Evolutionary conservation across 1,284 basidiomycete genomes (phyloP), one percentile per base, ranked within the genome.

Genomic region (Volvariella surrecta): DNA sequence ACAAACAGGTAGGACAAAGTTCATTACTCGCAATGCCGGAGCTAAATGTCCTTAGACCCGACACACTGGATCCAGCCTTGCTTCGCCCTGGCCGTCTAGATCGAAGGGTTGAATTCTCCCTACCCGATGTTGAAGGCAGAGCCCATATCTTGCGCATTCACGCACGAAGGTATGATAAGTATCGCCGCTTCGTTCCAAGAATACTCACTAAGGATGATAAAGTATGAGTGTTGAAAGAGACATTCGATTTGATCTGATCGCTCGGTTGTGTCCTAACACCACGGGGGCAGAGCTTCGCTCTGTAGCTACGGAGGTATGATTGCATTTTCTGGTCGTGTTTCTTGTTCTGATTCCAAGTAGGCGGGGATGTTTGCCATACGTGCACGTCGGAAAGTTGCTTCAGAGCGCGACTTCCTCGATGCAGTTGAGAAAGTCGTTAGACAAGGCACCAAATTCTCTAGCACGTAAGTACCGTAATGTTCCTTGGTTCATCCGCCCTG

Each of bases 311-410:
- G 96, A 98, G 74, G 86, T 85, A 55, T 35, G 68, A 59, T 3
- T 40, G 9, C 39, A n/a, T 41, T 10, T n/a, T 47, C 37, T n/a
- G 10, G 32, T 44, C 22, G 16, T 39, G 39, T 3, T 35, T 20
- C 39, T 37, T n/a, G 47, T 28, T 11, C 19, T 38, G 34, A 20
- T 43, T 32, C 37, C 19, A 31, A 32, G 22, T 51, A 88, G 81
- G 96, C 96, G 28, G 96, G 96, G 34, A 99, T 99, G 96, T 99
- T 97, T 67, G 95, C 96, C 1, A 99, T 99, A 55, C 85, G 96
- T 48, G 90, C 93, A 44, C 74, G 96, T 54, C 77, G 96, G 63
- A 98, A 99, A 67, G 92, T 99, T 4, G 93, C 95, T 0, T 94
- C 91, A 3, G 96, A 99, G 61, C 82, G 92, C 46, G 96, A 99